Evolutionary conservation across 1,284 basidiomycete genomes (phyloP).

Genomic region (Ustilago vetiveriae): DNA sequence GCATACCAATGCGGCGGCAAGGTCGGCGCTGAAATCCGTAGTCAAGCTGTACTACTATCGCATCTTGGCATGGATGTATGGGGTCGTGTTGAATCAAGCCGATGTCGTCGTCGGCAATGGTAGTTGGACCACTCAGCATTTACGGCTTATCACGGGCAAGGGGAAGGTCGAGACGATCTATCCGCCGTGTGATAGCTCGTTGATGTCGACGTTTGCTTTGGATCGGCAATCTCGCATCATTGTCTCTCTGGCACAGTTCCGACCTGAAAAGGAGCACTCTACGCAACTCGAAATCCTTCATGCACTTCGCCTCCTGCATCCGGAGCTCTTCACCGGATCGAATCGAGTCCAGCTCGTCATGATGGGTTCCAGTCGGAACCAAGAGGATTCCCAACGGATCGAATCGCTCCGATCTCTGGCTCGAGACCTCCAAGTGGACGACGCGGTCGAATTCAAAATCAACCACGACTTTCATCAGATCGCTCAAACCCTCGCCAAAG

Average conservation of each 20-base stretch:
- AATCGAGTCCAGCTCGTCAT: slow-evolving; percentile 70
- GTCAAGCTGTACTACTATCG: slow-evolving; percentile 88
- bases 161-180: slow-evolving; percentile 72
- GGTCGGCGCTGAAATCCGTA: slow-evolving; percentile 69
- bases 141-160: slow-evolving; percentile 69
- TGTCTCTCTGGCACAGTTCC: slow-evolving; percentile 76
- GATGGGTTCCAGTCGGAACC: slow-evolving; percentile 85
- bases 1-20: slow-evolving; percentile 76
- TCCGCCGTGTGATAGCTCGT: slow-evolving; percentile 88
- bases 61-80: slow-evolving; percentile 84
- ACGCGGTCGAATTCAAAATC: slow-evolving; percentile 79
- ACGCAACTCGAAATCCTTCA: slow-evolving; percentile 80
- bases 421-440: too few species aligned
- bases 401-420: too few species aligned
- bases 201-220: slow-evolving; percentile 76
- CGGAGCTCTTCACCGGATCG: slow-evolving; percentile 24
- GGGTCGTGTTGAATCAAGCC: slow-evolving; percentile 77
- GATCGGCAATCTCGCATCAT: slow-evolving; percentile 62
- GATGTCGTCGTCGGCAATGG: slow-evolving; percentile 88
- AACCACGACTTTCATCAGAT: slow-evolving; percentile 83
- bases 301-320: slow-evolving; percentile 71
- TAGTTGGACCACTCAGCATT: slow-evolving; percentile 89
- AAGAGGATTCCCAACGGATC: slow-evolving; percentile 78
- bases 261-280: slow-evolving; percentile 91
- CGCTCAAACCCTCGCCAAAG: slow-evolving; percentile 75